Evolutionary conservation across 2,329 filamentous ascomycete genomes (phyloP), one percentile per base, ranked within the genome.

Genomic region (Talaromyces sp.): DNA sequence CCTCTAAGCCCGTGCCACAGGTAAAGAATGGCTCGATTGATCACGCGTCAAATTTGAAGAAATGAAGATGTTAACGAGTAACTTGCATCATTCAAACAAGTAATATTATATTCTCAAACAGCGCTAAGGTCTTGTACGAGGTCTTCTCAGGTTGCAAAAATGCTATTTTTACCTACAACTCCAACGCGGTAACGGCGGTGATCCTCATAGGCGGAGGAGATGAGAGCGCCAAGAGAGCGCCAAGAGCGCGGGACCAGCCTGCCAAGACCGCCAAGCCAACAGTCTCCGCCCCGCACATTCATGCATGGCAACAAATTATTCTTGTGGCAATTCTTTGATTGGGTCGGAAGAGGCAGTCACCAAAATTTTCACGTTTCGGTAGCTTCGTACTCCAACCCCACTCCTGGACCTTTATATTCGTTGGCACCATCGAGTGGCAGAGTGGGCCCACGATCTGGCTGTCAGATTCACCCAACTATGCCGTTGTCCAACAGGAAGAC

Each of bases 401-500:
- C n/a, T 17, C 17, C 35, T 38, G 1, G 14, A 17, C 17, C 17
- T 38, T n/a, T 38, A 38, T 6, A 17, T 38, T n/a, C 14, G 14
- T 38, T 38, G 35, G 35, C 35, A 38, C 14, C 7, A 12, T 24
- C 19, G 24, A 24, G 9, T 24, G 43, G 43, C 21, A 19, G n/a
- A 5, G 9, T 46, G 4, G 43, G 19, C 14, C 41, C 41, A 11
- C 10, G 41, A 14, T 14, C 41, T n/a, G 41, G 9, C 41, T 11
- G 41, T 21, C 17, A 5, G 10, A 6, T n/a, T n/a, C n/a, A n/a
- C 89, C 88, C 71, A 82, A 92, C 79, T 93, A 92, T 70, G 87
- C 88, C 52, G 89, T 92, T 46, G 77, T 92, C 27, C 89, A 92
- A 72, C 79, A 90, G 3, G 81, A 84, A 0, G 74, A 83, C 0